Evolutionary conservation across 2,329 filamentous ascomycete genomes (phyloP).

Genomic region (Teratosphaeria destructans): DNA sequence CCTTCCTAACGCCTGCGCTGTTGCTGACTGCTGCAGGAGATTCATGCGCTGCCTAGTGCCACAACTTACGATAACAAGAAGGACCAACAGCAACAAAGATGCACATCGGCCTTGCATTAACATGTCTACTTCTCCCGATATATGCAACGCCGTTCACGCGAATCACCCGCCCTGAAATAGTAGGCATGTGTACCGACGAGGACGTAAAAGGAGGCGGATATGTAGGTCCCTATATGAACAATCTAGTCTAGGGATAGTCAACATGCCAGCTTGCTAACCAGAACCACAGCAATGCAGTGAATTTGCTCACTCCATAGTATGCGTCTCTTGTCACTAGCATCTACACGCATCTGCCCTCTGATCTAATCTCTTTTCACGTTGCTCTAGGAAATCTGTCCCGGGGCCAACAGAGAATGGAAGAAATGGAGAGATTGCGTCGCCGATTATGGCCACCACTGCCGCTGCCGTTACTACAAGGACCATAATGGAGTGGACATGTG

Average conservation of each 20-base stretch:
- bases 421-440: neutral
- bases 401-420: neutral
- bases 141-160: neutral
- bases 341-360: neutral
- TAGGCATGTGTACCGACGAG: neutral
- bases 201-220: neutral
- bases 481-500: neutral
- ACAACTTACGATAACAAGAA: neutral
- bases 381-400: neutral
- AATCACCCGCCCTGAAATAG: neutral
- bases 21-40: neutral
- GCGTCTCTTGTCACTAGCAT: neutral
- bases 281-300: neutral
- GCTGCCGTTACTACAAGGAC: neutral
- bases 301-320: neutral
- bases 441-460: neutral
- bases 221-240: neutral
- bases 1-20: neutral
- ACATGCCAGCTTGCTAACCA: neutral
- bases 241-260: neutral
- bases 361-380: neutral
- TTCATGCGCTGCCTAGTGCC: neutral
- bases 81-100: neutral
- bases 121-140: neutral
- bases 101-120: neutral